Base-by-base conservation (phyloP, 2,329 filamentous ascomycete genomes). In the Passalora sequoiae region DNA sequence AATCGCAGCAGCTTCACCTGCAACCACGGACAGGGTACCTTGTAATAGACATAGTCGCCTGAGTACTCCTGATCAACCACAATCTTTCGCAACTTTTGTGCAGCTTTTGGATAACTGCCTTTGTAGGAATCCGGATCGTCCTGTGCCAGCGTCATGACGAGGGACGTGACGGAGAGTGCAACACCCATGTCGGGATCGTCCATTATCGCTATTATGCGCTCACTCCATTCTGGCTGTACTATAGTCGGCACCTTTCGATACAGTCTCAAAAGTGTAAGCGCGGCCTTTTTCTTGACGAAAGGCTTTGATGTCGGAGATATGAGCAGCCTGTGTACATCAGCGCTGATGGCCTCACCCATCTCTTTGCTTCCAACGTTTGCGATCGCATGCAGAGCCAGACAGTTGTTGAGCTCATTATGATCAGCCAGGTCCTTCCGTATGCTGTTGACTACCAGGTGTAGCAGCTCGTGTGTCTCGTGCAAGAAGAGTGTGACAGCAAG, bases 211-310 rank as follows among this genome's bases (percentile, higher is more conserved):
- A 98, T 92, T 63, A 98, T 95, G 40, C 92, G 81, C 71, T 98
- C 94, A 6, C 89, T 87, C 92, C 92, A 98, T 70, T 96, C 89
- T 21, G 88, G 85, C 61, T 95, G 89, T 17, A 98, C 86, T 53
- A 98, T 96, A 52, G 82, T 84, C 1, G 91, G 89, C 60, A 89
- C 82, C 70, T 98, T 98, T 56, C 92, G 86, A 68, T 97, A 98
- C 4, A 98, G 70, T 42, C 92, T 85, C 42, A 98, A 78, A 25
- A 98, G 76, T 0, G 92, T 98, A 40, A 98, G 73, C 5, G 92
- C 92, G 1, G 92, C 91, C 75, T 98, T 98, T 71, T 98, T 98
- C 76, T 98, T 98, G 47, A 98, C 92, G 57, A 98, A 98, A 0
- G 92, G 83, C 68, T 97, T 98, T 1, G 91, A 97, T 6, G 83